Evolutionary conservation across 768 basidiomycete species (phyloP).

Genomic region (Suillus alpinus): DNA sequence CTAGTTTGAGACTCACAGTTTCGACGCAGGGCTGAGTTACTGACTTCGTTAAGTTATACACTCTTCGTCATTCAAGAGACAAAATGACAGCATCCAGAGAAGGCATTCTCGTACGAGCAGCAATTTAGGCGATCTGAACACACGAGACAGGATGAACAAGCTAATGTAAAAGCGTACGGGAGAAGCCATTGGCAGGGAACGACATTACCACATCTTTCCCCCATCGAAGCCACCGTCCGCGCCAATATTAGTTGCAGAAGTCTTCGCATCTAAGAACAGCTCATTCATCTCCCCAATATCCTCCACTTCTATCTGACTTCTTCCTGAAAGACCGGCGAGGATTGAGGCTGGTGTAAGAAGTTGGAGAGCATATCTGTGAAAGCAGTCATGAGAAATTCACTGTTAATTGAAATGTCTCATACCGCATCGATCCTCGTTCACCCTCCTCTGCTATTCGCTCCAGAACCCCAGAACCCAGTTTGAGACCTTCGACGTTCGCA

Average conservation of each 20-base stretch:
- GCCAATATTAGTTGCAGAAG: conserved; percentile 56
- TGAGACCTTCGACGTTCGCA: conserved; percentile 83
- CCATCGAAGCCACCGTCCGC: conserved; percentile 36
- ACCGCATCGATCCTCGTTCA: conserved; percentile 79
- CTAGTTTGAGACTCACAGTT: background rate
- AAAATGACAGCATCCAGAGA: background rate
- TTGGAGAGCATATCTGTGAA: conserved; percentile 80
- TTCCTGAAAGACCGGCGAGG: conserved; percentile 72
- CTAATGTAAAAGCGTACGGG: background rate
- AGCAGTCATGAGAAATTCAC: conserved; percentile 7
- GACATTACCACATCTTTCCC: conserved; percentile 23
- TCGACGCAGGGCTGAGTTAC: background rate
- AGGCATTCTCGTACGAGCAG: background rate
- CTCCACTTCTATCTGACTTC: conserved; percentile 78
- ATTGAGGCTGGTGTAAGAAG: conserved; percentile 90
- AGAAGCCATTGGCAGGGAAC: conserved; percentile 4
- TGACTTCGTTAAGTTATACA: background rate
- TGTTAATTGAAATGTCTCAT: conserved; percentile 18
- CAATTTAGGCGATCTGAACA: background rate
- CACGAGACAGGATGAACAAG: background rate
- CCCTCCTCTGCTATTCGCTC: conserved; percentile 82
- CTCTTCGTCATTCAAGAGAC: background rate
- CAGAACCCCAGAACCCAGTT: conserved; percentile 70
- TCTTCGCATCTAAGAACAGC: conserved; percentile 93
- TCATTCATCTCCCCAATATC: conserved; percentile 94